A percentile compares a stretch with the other conserved stretches of the same genome.
phyloP scores from a whole-genome alignment of 2,329 filamentous ascomycete genomes.

The Ploettnerulaceae sp. region DNA sequence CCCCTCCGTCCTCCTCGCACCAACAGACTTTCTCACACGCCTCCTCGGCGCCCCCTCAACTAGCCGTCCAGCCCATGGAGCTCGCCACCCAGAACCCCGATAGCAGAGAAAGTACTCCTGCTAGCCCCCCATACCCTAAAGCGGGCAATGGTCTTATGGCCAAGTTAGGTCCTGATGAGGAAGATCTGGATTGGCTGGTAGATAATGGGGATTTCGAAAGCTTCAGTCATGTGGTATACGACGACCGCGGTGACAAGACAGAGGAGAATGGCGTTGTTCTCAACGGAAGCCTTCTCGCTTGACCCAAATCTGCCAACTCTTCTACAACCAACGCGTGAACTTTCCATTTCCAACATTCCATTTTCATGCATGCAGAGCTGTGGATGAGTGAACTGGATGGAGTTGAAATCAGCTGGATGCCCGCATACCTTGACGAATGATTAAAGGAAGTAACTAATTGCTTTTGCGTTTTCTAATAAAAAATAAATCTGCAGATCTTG shows the following conservation, averaged over 20 bases:
- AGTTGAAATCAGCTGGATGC: neutral
- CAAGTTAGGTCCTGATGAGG: slow-evolving; percentile 48
- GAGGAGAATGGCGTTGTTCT: slow-evolving; percentile 25
- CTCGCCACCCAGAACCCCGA: slow-evolving; percentile 26
- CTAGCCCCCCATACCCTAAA: slow-evolving; percentile 58
- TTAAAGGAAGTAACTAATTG: no score
- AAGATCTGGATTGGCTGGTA: slow-evolving; percentile 57
- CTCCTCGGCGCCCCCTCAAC: slow-evolving; percentile 25
- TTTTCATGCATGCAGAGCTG: no score
- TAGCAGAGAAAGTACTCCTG: slow-evolving; percentile 45
- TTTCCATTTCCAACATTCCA: no score
- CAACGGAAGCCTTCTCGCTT: slow-evolving; percentile 9
- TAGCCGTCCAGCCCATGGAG: slow-evolving; percentile 22
- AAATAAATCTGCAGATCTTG: no score
- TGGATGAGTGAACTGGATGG: no score
- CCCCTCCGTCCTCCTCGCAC: slow-evolving; percentile 47
- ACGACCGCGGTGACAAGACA: slow-evolving; percentile 25
- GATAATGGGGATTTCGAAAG: slow-evolving; percentile 44
- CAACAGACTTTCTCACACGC: slow-evolving; percentile 18
- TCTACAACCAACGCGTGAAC: no score
- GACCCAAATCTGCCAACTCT: neutral
- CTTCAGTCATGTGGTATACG: slow-evolving; percentile 34
- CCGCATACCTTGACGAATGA: no score
- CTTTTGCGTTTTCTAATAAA: no score
- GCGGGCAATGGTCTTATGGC: slow-evolving; percentile 55